Percentiles rank a stretch among this genome's conserved stretches.
phyloP scores from a whole-genome alignment of 345 rosid genomes.

The Raphanus raphanistrum region DNA sequence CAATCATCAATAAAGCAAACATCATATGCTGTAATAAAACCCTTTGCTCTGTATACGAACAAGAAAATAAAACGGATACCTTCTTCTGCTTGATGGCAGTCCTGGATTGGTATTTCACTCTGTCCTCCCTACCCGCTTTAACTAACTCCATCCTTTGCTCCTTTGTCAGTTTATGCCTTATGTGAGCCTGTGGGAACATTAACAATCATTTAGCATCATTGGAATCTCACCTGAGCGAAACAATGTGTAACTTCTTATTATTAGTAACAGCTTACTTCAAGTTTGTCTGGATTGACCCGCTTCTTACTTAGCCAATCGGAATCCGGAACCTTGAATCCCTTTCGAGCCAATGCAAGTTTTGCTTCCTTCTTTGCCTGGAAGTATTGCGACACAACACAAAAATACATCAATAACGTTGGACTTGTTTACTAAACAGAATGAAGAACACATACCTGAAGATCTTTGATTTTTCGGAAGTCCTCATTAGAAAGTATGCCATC shows the following conservation, averaged over 20 bases:
- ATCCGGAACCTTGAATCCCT: conserved; percentile 77
- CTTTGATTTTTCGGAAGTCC: conserved; percentile 83
- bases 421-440: neutral
- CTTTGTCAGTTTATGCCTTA: conserved; percentile 70
- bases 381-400: conserved; percentile 15
- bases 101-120: conserved; percentile 68
- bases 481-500: conserved; percentile 93
- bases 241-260: neutral
- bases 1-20: conserved; percentile 1
- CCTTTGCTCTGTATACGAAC: neutral
- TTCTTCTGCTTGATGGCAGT: conserved; percentile 80
- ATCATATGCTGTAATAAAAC: neutral
- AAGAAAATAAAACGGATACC: conserved; percentile 38
- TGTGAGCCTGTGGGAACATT: conserved; percentile 60
- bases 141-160: conserved; percentile 77
- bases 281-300: conserved; percentile 83
- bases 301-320: conserved; percentile 72
- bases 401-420: conserved; percentile 7
- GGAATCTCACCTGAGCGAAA: neutral
- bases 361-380: conserved; percentile 77
- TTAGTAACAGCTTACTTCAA: conserved; percentile 63
- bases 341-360: conserved; percentile 59
- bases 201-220: neutral
- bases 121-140: conserved; percentile 86
- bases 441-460: conserved; percentile 57